Evolutionary conservation across 495 filamentous ascomycete genomes (phyloP).

Genomic region (Xylona heveae): DNA sequence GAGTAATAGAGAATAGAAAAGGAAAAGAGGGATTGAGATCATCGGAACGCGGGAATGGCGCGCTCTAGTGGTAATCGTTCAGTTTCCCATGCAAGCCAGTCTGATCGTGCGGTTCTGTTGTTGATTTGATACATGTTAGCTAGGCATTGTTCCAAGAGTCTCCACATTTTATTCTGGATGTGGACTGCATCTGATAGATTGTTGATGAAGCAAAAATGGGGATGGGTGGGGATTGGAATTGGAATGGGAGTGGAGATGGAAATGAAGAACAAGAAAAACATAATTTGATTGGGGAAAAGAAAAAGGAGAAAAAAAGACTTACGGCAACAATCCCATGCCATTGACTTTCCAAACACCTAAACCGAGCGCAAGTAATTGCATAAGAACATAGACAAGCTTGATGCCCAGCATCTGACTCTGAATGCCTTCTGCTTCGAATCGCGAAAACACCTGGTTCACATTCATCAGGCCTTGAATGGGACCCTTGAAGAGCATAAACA

Average conservation of each 20-base stretch:
- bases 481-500: slow-evolving; percentile 95
- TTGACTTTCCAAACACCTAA: slow-evolving; percentile 95
- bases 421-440: slow-evolving; percentile 74
- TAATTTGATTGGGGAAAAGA: not conserved
- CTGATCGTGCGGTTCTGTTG: slow-evolving; percentile 75
- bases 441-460: slow-evolving; percentile 61
- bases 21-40: too few species aligned
- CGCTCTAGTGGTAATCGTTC: slow-evolving; percentile 56
- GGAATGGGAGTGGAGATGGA: too few species aligned
- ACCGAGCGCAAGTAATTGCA: slow-evolving; percentile 64
- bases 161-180: too few species aligned
- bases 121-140: too few species aligned
- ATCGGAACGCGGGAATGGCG: slow-evolving; percentile 34
- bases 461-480: slow-evolving; percentile 66
- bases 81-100: slow-evolving; percentile 90
- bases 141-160: too few species aligned
- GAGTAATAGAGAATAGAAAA: too few species aligned
- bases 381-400: slow-evolving; percentile 67
- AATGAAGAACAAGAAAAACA: too few species aligned
- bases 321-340: slow-evolving; percentile 88
- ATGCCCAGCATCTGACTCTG: slow-evolving; percentile 47
- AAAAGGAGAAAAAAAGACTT: slow-evolving; percentile 17
- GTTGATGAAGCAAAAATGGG: too few species aligned
- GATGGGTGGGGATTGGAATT: too few species aligned
- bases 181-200: too few species aligned